These are phyloP conservation scores for Amauroascus niger DNA, from an alignment of 2,329 filamentous ascomycete genomes.

Conservation along the genomic window DNA sequence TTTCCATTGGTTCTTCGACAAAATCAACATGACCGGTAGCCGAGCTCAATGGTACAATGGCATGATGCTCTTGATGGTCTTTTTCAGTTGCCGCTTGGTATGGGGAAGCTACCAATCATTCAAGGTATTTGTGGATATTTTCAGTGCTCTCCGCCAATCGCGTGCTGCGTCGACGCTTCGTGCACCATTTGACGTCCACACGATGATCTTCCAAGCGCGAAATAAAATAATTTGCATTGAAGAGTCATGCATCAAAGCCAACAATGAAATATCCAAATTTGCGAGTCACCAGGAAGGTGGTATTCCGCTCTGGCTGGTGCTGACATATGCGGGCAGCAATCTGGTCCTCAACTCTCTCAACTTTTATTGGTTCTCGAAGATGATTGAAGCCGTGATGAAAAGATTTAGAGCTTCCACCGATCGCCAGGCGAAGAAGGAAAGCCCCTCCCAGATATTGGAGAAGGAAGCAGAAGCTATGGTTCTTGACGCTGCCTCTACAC, in stretches of 20 bases:
- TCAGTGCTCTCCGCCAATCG: conserved; percentile 41
- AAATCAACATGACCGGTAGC: conserved; percentile 54
- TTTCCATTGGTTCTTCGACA: conserved; percentile 62
- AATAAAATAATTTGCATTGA: conserved; percentile 31
- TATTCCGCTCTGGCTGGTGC: conserved; percentile 50
- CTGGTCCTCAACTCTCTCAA: conserved; percentile 53
- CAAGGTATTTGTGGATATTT: conserved; percentile 52
- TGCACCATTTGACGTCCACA: conserved; percentile 26
- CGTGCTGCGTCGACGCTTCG: conserved; percentile 27
- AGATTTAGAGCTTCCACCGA: conserved; percentile 42
- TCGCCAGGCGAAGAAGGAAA: conserved; percentile 19
- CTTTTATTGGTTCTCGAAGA: conserved; percentile 58
- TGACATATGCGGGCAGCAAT: conserved; percentile 51
- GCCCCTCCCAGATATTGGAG: conserved; percentile 22
- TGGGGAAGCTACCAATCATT: conserved; percentile 54
- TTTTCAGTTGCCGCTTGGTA: conserved; percentile 53
- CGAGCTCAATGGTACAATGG: conserved; percentile 55
- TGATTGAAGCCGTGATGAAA: conserved; percentile 56
- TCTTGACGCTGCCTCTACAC: conserved; percentile 24
- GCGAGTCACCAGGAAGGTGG: conserved; percentile 30
- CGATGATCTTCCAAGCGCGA: conserved; percentile 29
- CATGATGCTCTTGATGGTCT: conserved; percentile 48
- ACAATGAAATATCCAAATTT: conserved; percentile 43
- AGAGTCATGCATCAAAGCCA: conserved; percentile 32
- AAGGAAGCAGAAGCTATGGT: conserved; percentile 26